phyloP scores from a whole-genome alignment of 129 eudicot species.

The Helianthus tuberosus region DNA sequence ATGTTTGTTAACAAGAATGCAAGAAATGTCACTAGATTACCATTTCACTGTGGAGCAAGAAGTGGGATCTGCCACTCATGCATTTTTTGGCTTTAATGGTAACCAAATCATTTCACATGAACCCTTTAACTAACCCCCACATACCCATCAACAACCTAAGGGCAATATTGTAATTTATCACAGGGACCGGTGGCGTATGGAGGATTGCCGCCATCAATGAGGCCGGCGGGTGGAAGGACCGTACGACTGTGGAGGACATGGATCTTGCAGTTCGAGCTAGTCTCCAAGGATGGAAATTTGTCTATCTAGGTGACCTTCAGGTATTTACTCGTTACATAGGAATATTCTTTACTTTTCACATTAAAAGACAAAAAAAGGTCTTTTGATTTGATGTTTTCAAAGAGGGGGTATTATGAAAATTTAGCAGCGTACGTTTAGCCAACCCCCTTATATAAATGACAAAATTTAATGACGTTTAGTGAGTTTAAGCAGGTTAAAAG shows the following conservation, averaged over 20 bases:
- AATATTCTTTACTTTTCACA: too few species aligned
- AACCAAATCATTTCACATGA: background rate
- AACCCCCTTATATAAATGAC: too few species aligned
- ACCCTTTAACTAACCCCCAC: background rate
- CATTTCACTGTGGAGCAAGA: conserved; percentile 98
- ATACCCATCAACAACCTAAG: conserved; percentile 16
- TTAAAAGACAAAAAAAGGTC: too few species aligned
- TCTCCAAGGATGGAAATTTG: conserved; percentile 92
- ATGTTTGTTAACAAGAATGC: conserved; percentile 96
- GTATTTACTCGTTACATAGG: too few species aligned
- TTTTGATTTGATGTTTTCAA: too few species aligned
- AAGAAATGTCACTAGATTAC: conserved; percentile 95
- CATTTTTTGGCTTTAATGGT: conserved; percentile 98
- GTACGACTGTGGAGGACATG: conserved; percentile 97
- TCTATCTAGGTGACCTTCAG: conserved; percentile 92
- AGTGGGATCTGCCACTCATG: conserved; percentile 98
- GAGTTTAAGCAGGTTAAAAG: conserved; percentile 66
- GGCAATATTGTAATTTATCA: conserved; percentile 25
- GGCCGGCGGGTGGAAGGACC: conserved; percentile 98
- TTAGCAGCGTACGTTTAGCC: too few species aligned
- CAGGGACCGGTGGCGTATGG: conserved; percentile 97
- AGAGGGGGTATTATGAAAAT: too few species aligned
- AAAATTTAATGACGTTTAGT: too few species aligned
- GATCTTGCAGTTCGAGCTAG: conserved; percentile 96
- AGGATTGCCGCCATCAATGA: conserved; percentile 87